Percentiles rank a stretch among this genome's conserved stretches.
These are phyloP conservation scores for Talaromyces marneffei DNA, from an alignment of 2,329 filamentous ascomycete species.

Conservation along the genomic window DNA sequence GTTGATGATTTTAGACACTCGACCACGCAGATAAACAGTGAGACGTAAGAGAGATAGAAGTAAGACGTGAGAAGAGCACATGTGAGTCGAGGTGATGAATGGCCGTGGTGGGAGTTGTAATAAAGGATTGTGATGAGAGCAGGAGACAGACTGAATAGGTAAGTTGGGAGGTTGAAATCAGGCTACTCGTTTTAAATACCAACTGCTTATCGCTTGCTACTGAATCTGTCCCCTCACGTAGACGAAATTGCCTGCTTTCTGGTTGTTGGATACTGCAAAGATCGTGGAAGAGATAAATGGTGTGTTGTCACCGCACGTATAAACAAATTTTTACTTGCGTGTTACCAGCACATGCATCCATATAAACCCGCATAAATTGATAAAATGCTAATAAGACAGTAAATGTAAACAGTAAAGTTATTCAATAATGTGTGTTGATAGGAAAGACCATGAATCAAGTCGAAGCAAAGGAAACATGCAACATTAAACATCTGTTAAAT, in stretches of 20 bases:
- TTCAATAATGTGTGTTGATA: neutral
- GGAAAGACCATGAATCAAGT: neutral
- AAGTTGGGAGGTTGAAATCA: neutral
- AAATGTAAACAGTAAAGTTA: neutral
- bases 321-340: neutral
- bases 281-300: neutral
- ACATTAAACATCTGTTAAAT: neutral
- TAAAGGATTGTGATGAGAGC: no score
- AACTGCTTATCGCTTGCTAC: neutral
- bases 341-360: neutral
- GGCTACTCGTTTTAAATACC: neutral
- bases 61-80: no score
- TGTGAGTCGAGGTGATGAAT: neutral
- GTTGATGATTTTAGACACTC: no score
- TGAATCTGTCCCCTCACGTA: no score
- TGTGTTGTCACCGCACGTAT: neutral
- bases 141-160: no score
- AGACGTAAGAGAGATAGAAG: no score
- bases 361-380: neutral
- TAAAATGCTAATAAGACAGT: neutral
- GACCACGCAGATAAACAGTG: no score
- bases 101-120: neutral
- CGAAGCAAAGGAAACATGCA: neutral
- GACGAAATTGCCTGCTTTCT: neutral
- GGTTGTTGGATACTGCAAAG: neutral